These are phyloP conservation scores for Echeveria elegans DNA, from an alignment of 164 flowering plant genomes.

Conservation along the genomic window DNA sequence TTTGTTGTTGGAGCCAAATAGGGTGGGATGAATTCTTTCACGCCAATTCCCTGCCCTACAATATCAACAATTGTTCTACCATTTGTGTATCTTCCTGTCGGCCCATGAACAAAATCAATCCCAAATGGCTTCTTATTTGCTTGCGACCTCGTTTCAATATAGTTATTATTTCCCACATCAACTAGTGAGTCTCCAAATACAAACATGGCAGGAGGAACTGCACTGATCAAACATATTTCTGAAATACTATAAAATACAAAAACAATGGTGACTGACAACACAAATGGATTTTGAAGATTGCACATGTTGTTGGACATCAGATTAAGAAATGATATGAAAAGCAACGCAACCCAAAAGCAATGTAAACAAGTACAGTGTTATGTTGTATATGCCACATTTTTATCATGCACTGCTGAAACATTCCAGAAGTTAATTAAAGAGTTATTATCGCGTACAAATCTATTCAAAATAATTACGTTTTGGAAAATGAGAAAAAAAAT, in stretches of 20 bases:
- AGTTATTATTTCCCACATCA: not conserved
- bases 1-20: conserved; percentile 49
- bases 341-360: not conserved
- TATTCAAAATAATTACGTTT: too few species aligned
- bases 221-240: not conserved
- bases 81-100: not conserved
- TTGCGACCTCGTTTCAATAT: not conserved
- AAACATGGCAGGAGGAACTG: not conserved
- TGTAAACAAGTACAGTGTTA: not conserved
- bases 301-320: not conserved
- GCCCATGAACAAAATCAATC: not conserved
- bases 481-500: too few species aligned
- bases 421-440: too few species aligned
- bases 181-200: not conserved
- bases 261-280: not conserved
- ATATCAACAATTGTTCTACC: not conserved
- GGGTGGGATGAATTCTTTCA: conserved; percentile 29
- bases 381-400: too few species aligned
- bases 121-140: not conserved
- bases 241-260: not conserved
- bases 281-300: not conserved
- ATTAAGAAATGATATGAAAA: not conserved
- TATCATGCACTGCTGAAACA: too few species aligned
- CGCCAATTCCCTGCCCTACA: conserved; percentile 40
- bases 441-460: too few species aligned